Conservation (phyloP, 2,329 filamentous ascomycete species). For the Ceratocystis destructans region DNA sequence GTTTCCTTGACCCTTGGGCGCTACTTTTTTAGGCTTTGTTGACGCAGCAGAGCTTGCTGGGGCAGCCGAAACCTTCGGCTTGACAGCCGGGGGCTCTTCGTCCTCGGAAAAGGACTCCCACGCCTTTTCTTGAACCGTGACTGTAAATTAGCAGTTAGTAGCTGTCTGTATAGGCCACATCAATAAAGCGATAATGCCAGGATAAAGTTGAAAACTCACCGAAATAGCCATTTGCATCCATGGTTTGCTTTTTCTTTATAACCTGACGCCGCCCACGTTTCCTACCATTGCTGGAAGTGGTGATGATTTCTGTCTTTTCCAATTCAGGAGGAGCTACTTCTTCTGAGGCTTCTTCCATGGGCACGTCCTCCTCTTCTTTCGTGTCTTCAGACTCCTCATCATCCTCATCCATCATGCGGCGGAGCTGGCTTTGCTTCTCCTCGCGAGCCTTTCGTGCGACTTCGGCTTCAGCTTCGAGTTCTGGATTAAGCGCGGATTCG, state of each 20-base stretch:
- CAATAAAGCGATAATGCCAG: background rate
- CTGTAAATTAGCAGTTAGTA: constrained; percentile 32
- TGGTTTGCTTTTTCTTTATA: constrained; percentile 74
- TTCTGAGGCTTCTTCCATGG: constrained; percentile 31
- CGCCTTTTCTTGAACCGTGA: constrained; percentile 67
- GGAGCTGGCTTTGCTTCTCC: constrained; percentile 29
- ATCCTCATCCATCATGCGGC: constrained; percentile 39
- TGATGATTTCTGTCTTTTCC: constrained; percentile 36
- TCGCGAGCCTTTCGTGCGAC: constrained; percentile 23
- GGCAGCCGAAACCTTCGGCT: constrained; percentile 36
- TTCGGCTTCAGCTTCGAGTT: constrained; percentile 21
- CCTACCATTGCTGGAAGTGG: constrained; percentile 43
- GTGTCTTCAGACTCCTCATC: constrained; percentile 25
- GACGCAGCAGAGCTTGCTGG: constrained; percentile 35
- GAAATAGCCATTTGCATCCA: constrained; percentile 82
- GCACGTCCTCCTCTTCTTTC: constrained; percentile 41
- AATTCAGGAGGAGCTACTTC: constrained; percentile 30
- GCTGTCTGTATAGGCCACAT: background rate
- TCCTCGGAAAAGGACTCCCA: constrained; percentile 96
- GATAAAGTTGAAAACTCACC: constrained; percentile 39
- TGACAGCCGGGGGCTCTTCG: constrained; percentile 40
- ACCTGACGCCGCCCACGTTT: constrained; percentile 65
- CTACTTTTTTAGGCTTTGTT: constrained; percentile 41
- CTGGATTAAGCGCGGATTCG: constrained; percentile 20
- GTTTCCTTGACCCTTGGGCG: constrained; percentile 56